Evolutionary conservation across 2,329 filamentous ascomycete species (phyloP).

Genomic region (Amauroascus verrucosus): DNA sequence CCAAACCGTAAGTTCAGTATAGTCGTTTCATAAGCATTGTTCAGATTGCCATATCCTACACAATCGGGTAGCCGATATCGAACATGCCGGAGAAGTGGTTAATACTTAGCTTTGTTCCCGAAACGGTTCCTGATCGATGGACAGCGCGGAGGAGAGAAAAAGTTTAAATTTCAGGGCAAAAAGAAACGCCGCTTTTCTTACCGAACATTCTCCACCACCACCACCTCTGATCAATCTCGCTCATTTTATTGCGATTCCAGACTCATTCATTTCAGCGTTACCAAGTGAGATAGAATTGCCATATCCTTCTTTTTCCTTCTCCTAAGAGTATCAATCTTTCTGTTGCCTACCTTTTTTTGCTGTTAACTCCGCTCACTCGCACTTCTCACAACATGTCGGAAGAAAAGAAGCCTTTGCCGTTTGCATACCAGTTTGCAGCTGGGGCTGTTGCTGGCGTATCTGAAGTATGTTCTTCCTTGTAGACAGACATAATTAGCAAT

Average conservation of each 20-base stretch:
- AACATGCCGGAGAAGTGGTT: too few species aligned
- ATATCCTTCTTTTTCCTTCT: conserved; percentile 10
- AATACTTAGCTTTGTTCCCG: too few species aligned
- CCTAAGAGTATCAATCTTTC: conserved; percentile 2
- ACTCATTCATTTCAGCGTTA: neutral
- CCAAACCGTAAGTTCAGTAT: too few species aligned
- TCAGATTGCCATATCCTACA: too few species aligned
- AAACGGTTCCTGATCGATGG: neutral
- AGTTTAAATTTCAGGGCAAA: conserved; percentile 4
- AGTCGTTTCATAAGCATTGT: too few species aligned
- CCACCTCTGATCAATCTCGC: neutral
- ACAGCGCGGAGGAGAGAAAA: conserved; percentile 1
- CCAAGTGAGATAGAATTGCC: conserved; percentile 4
- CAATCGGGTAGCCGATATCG: too few species aligned
- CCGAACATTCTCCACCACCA: neutral
- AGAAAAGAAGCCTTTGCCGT: conserved; percentile 68
- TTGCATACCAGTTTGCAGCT: conserved; percentile 89
- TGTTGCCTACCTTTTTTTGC: neutral
- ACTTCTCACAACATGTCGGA: conserved; percentile 45
- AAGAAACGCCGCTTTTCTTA: neutral
- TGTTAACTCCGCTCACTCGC: neutral
- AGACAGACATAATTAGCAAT: neutral
- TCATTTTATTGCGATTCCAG: neutral
- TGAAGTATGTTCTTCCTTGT: conserved; percentile 54
- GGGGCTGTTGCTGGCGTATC: conserved; percentile 96